phyloP scores from a whole-genome alignment of 2,329 filamentous ascomycete genomes.

The Gyromitra esculenta region DNA sequence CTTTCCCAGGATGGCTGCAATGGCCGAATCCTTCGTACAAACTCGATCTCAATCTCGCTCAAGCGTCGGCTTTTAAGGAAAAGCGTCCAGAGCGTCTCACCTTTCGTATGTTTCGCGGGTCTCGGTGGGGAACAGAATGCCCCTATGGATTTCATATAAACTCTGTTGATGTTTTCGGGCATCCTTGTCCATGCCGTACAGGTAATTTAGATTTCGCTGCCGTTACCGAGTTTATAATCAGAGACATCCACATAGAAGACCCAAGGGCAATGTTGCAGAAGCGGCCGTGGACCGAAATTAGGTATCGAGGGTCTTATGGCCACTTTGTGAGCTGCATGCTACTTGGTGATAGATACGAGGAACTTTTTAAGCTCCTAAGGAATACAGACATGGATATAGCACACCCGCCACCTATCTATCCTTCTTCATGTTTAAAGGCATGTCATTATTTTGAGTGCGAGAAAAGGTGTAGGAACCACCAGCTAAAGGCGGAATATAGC shows the following conservation, averaged over 20 bases:
- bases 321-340: slow-evolving; percentile 27
- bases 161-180: slow-evolving; percentile 18
- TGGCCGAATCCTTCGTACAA: slow-evolving; percentile 14
- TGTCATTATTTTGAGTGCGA: neutral
- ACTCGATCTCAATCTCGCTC: neutral
- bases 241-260: slow-evolving; percentile 24
- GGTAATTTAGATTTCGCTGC: slow-evolving; percentile 36
- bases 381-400: neutral
- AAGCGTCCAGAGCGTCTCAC: slow-evolving; percentile 3
- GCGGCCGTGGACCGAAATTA: slow-evolving; percentile 34
- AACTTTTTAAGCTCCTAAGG: slow-evolving; percentile 18
- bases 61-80: neutral
- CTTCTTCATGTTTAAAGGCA: neutral
- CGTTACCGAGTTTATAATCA: slow-evolving; percentile 39
- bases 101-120: neutral
- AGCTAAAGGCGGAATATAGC: neutral
- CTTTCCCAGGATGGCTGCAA: neutral
- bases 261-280: neutral
- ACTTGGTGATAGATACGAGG: slow-evolving; percentile 16
- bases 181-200: slow-evolving; percentile 42
- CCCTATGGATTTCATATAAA: slow-evolving; percentile 36
- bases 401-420: slow-evolving; percentile 3
- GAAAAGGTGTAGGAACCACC: neutral
- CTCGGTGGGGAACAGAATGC: slow-evolving; percentile 20
- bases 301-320: slow-evolving; percentile 1